Percentiles rank a stretch among this genome's conserved stretches.
Conservation (phyloP, 2,329 filamentous ascomycete genomes). For the Neonectria sp. region DNA sequence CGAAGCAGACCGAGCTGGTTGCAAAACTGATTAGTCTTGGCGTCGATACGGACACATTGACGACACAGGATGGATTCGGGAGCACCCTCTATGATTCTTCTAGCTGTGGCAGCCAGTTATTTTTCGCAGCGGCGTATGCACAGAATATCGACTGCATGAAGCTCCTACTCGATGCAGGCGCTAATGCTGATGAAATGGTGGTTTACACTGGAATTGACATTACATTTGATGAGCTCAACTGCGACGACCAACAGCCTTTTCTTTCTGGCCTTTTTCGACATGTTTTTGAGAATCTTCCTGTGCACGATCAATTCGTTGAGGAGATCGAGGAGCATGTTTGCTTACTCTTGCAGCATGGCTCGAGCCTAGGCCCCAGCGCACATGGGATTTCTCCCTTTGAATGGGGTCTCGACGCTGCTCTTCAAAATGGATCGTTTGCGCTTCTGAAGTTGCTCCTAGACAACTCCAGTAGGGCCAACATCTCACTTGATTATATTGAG, state of each 20-base stretch:
- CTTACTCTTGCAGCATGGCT: slow-evolving; percentile 21
- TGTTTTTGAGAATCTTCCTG: background rate
- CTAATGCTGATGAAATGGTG: slow-evolving; percentile 7
- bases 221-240: background rate
- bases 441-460: slow-evolving; percentile 24
- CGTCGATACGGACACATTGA: slow-evolving; percentile 16
- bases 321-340: slow-evolving; percentile 3
- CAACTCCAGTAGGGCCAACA: slow-evolving; percentile 14
- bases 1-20: slow-evolving; percentile 7
- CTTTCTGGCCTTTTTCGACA: slow-evolving; percentile 24
- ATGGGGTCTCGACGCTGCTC: slow-evolving; percentile 17
- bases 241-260: slow-evolving; percentile 12
- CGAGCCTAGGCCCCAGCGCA: slow-evolving; percentile 15
- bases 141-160: slow-evolving; percentile 14
- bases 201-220: background rate
- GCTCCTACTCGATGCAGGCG: slow-evolving; percentile 18
- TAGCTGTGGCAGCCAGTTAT: slow-evolving; percentile 25
- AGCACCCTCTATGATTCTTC: too few relatives aligned
- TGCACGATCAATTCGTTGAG: background rate
- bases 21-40: slow-evolving; percentile 14
- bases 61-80: background rate
- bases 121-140: slow-evolving; percentile 20
- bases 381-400: slow-evolving; percentile 13
- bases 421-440: background rate
- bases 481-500: background rate